Conservation (phyloP, 805 yeast genomes). For the Sungouiozyma intestinalis region DNA sequence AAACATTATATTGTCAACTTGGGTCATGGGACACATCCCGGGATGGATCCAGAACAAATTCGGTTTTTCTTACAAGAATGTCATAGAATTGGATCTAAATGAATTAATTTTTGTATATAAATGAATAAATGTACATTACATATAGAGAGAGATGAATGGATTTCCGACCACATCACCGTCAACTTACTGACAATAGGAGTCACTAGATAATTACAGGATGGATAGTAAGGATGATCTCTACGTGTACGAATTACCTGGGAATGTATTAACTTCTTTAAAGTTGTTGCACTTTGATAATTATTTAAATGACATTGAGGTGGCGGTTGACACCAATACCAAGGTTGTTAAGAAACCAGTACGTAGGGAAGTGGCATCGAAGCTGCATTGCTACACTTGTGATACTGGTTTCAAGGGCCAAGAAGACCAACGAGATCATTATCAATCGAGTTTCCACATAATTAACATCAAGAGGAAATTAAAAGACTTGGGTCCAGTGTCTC, state of each 20-base stretch:
- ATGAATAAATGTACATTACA: not conserved
- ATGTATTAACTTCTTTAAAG: slow-evolving; percentile 37
- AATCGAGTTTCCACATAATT: slow-evolving; percentile 46
- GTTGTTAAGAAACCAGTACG: slow-evolving; percentile 4
- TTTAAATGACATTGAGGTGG: slow-evolving; percentile 25
- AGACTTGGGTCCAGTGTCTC: slow-evolving; percentile 38
- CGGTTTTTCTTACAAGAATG: slow-evolving; percentile 79
- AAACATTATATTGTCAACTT: slow-evolving; percentile 85
- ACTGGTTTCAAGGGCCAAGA: slow-evolving; percentile 10
- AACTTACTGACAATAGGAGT: not conserved
- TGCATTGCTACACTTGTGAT: slow-evolving; percentile 20
- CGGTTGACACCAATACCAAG: not conserved
- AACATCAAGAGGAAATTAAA: slow-evolving; percentile 46
- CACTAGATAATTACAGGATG: not conserved
- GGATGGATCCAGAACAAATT: slow-evolving; percentile 88
- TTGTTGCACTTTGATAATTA: slow-evolving; percentile 48
- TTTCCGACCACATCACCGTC: not conserved
- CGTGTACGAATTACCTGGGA: slow-evolving; percentile 36
- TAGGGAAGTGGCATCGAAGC: slow-evolving; percentile 2
- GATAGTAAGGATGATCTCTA: slow-evolving; percentile 33
- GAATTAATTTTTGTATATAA: slow-evolving; percentile 3
- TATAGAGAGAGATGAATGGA: not conserved
- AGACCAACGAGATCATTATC: slow-evolving; percentile 37
- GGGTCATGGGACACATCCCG: slow-evolving; percentile 98
- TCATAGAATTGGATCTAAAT: slow-evolving; percentile 60